Evolutionary conservation across 305 asterid species (phyloP).

Genomic region (Fraxinus ornus): DNA sequence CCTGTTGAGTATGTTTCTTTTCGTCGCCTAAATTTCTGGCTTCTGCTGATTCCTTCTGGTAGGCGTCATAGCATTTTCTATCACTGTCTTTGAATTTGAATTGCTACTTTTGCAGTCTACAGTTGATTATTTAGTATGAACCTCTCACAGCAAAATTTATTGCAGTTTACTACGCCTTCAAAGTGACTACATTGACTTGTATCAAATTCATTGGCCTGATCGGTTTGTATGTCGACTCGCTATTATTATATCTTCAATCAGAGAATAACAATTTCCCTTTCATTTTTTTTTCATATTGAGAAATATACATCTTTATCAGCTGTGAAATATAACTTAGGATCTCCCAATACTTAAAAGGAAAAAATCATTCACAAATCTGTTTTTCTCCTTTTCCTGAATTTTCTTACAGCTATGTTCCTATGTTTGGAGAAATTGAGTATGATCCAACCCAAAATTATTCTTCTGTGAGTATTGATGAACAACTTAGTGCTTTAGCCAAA

Average conservation of each 20-base stretch:
- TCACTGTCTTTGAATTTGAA: conserved; percentile 6
- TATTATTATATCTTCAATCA: conserved; percentile 11
- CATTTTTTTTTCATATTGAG: background rate
- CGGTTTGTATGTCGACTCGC: conserved; percentile 63
- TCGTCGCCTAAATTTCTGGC: background rate
- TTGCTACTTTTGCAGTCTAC: conserved; percentile 11
- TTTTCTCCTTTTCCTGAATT: conserved; percentile 12
- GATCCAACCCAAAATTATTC: conserved; percentile 48
- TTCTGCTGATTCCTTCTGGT: background rate
- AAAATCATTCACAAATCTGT: background rate
- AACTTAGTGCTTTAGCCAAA: conserved; percentile 63
- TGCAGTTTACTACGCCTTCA: conserved; percentile 71
- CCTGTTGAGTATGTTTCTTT: background rate
- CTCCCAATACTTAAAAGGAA: background rate
- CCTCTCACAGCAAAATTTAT: conserved; percentile 23
- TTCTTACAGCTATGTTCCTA: conserved; percentile 79
- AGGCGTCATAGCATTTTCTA: background rate
- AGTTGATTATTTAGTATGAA: conserved; percentile 20
- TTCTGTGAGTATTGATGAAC: conserved; percentile 68
- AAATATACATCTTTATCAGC: background rate
- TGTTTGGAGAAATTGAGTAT: conserved; percentile 92
- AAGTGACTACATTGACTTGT: conserved; percentile 80
- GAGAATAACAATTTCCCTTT: background rate
- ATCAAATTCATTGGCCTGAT: conserved; percentile 98
- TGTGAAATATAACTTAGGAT: conserved; percentile 13